Percentiles rank a stretch among this genome's conserved stretches.
Evolutionary conservation across 2,329 filamentous ascomycete genomes (phyloP).

Genomic region (Endothia cerciana): DNA sequence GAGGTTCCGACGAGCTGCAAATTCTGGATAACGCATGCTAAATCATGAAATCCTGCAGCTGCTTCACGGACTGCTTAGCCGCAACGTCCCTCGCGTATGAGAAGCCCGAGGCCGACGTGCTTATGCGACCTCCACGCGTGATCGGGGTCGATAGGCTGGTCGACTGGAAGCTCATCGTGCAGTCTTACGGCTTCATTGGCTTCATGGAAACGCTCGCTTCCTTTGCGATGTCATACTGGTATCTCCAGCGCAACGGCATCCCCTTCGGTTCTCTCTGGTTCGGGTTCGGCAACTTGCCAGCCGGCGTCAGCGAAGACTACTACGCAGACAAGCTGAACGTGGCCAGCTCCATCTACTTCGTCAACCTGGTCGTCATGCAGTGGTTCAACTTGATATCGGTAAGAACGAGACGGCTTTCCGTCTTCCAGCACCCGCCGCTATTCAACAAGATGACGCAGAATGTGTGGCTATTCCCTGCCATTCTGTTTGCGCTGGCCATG

Average conservation of each 20-base stretch:
- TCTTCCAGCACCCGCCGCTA: conserved; percentile 73
- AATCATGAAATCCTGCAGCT: conserved; percentile 43
- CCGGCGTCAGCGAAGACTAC: conserved; percentile 55
- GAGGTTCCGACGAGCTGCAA: too few species aligned
- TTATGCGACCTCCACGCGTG: conserved; percentile 69
- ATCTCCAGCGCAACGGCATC: conserved; percentile 64
- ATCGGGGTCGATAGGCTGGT: conserved; percentile 73
- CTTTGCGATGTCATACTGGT: conserved; percentile 71
- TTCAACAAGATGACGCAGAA: conserved; percentile 70
- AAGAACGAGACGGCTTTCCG: conserved; percentile 65
- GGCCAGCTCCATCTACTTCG: conserved; percentile 77
- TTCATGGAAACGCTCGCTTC: conserved; percentile 62
- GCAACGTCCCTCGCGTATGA: conserved; percentile 78
- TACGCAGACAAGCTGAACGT: conserved; percentile 61
- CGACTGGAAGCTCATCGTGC: conserved; percentile 71
- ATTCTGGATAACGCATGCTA: background rate
- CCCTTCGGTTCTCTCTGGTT: conserved; percentile 70
- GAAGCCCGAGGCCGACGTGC: conserved; percentile 74
- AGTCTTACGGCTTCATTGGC: conserved; percentile 74
- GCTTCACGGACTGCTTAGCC: conserved; percentile 77
- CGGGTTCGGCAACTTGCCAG: conserved; percentile 60
- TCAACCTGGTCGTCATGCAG: conserved; percentile 82
- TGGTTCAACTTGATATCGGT: conserved; percentile 76
- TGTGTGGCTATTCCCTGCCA: conserved; percentile 69
- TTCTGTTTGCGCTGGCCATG: conserved; percentile 70